A percentile compares a stretch with the other conserved stretches of the same genome.
phyloP scores from a whole-genome alignment of 2,329 filamentous ascomycete species.

The Aspergillus arachidicola region DNA sequence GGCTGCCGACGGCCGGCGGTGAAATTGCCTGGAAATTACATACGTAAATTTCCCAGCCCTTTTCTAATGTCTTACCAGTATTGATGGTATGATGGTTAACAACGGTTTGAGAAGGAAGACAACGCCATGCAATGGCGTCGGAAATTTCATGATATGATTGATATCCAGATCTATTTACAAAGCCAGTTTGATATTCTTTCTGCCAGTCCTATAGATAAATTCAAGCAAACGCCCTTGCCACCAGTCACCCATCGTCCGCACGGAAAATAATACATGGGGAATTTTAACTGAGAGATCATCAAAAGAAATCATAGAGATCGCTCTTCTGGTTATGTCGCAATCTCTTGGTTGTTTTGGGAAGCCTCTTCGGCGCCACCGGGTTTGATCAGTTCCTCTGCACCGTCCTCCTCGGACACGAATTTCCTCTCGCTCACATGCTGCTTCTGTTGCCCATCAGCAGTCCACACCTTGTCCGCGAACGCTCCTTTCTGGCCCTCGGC shows the following conservation, averaged over 20 bases:
- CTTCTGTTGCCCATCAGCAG: slow-evolving; percentile 56
- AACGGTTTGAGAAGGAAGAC: neutral
- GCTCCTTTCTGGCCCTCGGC: slow-evolving; percentile 84
- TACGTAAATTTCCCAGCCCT: neutral
- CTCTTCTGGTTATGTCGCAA: slow-evolving; percentile 30
- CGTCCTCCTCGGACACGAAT: slow-evolving; percentile 70
- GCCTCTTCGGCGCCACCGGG: slow-evolving; percentile 50
- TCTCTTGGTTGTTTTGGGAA: slow-evolving; percentile 30
- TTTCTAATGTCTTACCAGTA: neutral
- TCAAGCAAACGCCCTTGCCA: slow-evolving; percentile 28
- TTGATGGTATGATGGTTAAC: too few relatives aligned
- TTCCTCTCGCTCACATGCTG: slow-evolving; percentile 84
- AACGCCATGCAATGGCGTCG: neutral
- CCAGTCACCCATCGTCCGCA: slow-evolving; percentile 26
- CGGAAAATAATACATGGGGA: slow-evolving; percentile 30
- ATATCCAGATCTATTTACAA: slow-evolving; percentile 32
- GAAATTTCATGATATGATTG: slow-evolving; percentile 21
- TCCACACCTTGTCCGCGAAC: slow-evolving; percentile 91
- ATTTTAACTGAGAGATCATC: slow-evolving; percentile 7
- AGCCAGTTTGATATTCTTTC: slow-evolving; percentile 10
- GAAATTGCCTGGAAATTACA: slow-evolving; percentile 5
- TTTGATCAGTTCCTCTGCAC: slow-evolving; percentile 71
- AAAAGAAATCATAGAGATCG: slow-evolving; percentile 1
- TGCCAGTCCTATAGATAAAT: slow-evolving; percentile 19
- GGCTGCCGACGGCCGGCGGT: slow-evolving; percentile 5